Conservation (phyloP, 129 eudicot species). For the Glebionis coronaria region DNA sequence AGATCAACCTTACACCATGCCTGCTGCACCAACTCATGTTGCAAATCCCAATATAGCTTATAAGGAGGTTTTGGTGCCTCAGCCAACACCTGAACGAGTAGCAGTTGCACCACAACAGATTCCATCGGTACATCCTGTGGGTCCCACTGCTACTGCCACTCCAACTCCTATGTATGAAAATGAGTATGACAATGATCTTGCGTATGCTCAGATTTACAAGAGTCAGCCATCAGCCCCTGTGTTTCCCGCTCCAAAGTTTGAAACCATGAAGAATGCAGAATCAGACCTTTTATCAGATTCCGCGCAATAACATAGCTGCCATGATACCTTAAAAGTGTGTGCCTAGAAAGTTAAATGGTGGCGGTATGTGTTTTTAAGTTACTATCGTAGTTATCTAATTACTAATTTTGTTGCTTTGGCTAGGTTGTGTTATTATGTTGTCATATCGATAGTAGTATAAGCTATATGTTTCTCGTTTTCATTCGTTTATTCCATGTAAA, state of each 20-base stretch:
- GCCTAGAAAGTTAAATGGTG: slow-evolving; percentile 28
- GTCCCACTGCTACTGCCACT: slow-evolving; percentile 32
- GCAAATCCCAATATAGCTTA: slow-evolving; percentile 28
- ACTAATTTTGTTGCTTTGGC: not conserved
- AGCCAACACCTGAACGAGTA: slow-evolving; percentile 38
- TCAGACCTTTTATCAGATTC: slow-evolving; percentile 46
- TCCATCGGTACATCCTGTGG: slow-evolving; percentile 37
- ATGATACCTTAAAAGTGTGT: not conserved
- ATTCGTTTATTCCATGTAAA: slow-evolving; percentile 32
- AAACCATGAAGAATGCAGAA: slow-evolving; percentile 39
- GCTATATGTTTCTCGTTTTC: slow-evolving; percentile 7
- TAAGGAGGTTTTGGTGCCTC: slow-evolving; percentile 41
- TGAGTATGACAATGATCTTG: slow-evolving; percentile 72
- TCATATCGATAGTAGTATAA: slow-evolving; percentile 4
- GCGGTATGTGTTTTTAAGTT: slow-evolving; percentile 18
- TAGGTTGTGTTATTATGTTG: slow-evolving; percentile 6
- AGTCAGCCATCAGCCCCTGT: slow-evolving; percentile 76
- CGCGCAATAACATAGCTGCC: slow-evolving; percentile 7
- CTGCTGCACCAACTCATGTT: slow-evolving; percentile 30
- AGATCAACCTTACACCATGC: slow-evolving; percentile 47
- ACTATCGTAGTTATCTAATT: slow-evolving; percentile 9
- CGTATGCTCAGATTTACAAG: slow-evolving; percentile 79
- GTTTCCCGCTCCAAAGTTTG: slow-evolving; percentile 41
- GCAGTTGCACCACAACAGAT: slow-evolving; percentile 27
- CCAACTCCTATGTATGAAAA: slow-evolving; percentile 23